These are phyloP conservation scores for Heimioporus retisporus DNA, from an alignment of 1,284 basidiomycete species.

Conservation along the genomic window DNA sequence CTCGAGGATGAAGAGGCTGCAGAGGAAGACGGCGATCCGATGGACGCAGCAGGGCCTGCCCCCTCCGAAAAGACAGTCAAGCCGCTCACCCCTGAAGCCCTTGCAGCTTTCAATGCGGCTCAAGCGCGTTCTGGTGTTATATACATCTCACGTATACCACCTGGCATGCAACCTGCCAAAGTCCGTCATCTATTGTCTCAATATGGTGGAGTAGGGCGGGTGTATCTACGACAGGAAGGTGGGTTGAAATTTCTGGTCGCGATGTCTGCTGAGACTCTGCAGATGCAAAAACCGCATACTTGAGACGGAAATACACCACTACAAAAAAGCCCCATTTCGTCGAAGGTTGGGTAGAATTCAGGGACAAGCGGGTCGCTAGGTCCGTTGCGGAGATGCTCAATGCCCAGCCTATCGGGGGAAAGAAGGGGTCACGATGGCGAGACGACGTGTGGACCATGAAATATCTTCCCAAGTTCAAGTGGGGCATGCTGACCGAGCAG, in stretches of 20 bases:
- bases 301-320: constrained; percentile 80
- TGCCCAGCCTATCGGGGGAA: constrained; percentile 95
- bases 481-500: constrained; percentile 99
- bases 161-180: constrained; percentile 99
- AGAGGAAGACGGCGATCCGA: constrained; percentile 49
- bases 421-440: constrained; percentile 92
- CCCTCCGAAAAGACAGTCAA: constrained; percentile 62
- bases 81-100: constrained; percentile 76
- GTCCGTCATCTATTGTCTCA: constrained; percentile 93
- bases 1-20: constrained; percentile 11
- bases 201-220: constrained; percentile 86
- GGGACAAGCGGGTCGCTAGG: constrained; percentile 92
- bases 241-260: constrained; percentile 33
- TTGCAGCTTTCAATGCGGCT: constrained; percentile 75
- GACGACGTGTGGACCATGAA: constrained; percentile 99
- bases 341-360: constrained; percentile 99
- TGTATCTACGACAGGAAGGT: constrained; percentile 92
- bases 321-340: constrained; percentile 91
- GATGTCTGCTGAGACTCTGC: constrained; percentile 22
- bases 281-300: constrained; percentile 85
- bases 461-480: constrained; percentile 98
- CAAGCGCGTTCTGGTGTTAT: constrained; percentile 86
- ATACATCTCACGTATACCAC: constrained; percentile 97
- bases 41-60: constrained; percentile 63
- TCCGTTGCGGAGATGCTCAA: constrained; percentile 96